A percentile compares a stretch with the other conserved stretches of the same genome.
phyloP scores from a whole-genome alignment of 768 basidiomycete genomes.

The Leccinum truebloodii region DNA sequence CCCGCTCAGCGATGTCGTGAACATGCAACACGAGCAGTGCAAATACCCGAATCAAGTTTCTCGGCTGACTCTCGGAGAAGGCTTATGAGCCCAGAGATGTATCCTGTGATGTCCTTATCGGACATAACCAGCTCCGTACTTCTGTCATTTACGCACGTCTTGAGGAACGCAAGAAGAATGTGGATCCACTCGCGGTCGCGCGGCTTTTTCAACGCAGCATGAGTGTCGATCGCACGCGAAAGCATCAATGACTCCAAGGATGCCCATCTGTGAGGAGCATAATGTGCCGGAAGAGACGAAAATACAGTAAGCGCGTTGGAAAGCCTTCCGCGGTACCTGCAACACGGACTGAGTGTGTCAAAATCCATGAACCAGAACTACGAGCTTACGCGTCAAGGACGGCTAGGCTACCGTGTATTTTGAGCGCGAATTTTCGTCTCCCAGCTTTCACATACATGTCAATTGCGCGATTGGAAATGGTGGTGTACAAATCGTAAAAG shows the following conservation, averaged over 20 bases:
- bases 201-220: conserved; percentile 53
- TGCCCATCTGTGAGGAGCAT: conserved; percentile 79
- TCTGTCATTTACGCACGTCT: conserved; percentile 58
- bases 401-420: conserved; percentile 82
- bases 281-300: conserved; percentile 82
- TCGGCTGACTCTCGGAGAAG: conserved; percentile 51
- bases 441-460: conserved; percentile 83
- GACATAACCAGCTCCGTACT: conserved; percentile 55
- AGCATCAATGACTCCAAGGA: conserved; percentile 81
- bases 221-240: conserved; percentile 68
- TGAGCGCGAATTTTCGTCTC: conserved; percentile 81
- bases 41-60: conserved; percentile 55
- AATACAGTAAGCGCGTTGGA: conserved; percentile 67
- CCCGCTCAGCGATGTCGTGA: conserved; percentile 13
- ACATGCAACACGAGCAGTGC: conserved; percentile 2
- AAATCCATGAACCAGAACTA: conserved; percentile 3
- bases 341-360: conserved; percentile 10
- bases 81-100: conserved; percentile 52
- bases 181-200: conserved; percentile 82
- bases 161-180: conserved; percentile 73
- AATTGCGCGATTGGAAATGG: conserved; percentile 77
- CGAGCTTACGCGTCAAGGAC: conserved; percentile 83
- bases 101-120: conserved; percentile 49
- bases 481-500: conserved; percentile 80
- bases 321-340: conserved; percentile 68